A percentile compares a stretch with the other conserved stretches of the same genome.
phyloP scores from a whole-genome alignment of 192 early-diverging fungal species.

The Coemansia nantahalensis region DNA sequence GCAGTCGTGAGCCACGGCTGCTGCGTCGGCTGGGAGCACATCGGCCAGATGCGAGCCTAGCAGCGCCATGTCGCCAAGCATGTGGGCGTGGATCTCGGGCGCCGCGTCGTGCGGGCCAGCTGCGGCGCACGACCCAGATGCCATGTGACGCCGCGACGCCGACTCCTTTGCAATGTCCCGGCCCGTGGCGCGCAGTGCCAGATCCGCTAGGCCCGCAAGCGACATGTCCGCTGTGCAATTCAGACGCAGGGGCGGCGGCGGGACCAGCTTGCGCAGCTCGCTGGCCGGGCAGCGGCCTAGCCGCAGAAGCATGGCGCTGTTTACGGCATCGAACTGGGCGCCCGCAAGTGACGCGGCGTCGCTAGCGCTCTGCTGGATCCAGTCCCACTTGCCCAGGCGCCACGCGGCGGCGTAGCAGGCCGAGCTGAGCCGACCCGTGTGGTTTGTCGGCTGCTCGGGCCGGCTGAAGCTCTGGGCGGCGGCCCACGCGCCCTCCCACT shows the following conservation, averaged over 20 bases:
- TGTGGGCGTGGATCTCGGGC: conserved; percentile 41
- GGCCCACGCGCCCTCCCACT: conserved; percentile 52
- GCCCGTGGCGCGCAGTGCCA: conserved; percentile 21
- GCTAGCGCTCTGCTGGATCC: conserved; percentile 14
- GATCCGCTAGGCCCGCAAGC: conserved; percentile 7
- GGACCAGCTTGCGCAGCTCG: not conserved
- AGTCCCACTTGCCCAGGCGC: conserved; percentile 50
- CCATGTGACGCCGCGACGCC: conserved; percentile 3
- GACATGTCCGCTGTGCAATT: not conserved
- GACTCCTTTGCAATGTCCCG: conserved; percentile 18
- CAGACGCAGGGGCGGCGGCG: conserved; percentile 1
- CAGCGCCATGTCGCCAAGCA: conserved; percentile 45
- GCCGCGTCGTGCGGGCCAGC: conserved; percentile 1
- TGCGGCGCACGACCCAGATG: not conserved
- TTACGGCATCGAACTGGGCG: conserved; percentile 28
- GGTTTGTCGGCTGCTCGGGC: not conserved
- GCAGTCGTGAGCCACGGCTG: conserved; percentile 6
- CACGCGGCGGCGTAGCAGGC: conserved; percentile 50
- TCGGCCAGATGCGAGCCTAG: conserved; percentile 13
- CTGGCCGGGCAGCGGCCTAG: conserved; percentile 3
- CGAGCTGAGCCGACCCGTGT: conserved; percentile 17
- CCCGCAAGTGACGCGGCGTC: not conserved
- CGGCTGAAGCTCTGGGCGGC: conserved; percentile 33
- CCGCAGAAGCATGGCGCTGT: conserved; percentile 26
- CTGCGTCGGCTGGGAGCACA: not conserved